phyloP scores from a whole-genome alignment of 441 rosid genomes.

The Sinapis alba region DNA sequence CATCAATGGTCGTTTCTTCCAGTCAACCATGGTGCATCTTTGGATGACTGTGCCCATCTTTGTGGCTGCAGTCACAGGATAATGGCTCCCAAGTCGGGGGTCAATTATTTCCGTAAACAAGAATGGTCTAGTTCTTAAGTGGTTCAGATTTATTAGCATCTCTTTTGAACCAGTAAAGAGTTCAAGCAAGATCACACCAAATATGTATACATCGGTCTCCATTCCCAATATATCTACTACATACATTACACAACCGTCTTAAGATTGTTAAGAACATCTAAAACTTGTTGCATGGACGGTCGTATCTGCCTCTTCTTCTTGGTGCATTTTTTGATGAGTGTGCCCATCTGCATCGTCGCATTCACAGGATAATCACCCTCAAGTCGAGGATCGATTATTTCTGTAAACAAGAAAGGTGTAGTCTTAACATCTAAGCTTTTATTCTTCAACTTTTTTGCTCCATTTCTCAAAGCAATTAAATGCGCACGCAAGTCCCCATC shows the following conservation, averaged over 20 bases:
- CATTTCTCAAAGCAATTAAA: too few species aligned
- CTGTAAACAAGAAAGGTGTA: neutral
- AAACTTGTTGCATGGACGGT: conserved; percentile 17
- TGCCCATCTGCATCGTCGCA: neutral
- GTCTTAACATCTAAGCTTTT: neutral
- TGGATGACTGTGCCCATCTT: conserved; percentile 12
- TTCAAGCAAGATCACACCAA: conserved; percentile 24
- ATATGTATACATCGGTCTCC: conserved; percentile 6
- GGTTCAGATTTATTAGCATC: neutral
- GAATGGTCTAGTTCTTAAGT: neutral
- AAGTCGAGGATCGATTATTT: conserved; percentile 15
- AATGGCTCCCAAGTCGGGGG: conserved; percentile 4
- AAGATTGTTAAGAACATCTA: conserved; percentile 13
- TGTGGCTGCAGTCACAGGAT: conserved; percentile 11
- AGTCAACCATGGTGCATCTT: neutral
- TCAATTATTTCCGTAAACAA: conserved; percentile 8
- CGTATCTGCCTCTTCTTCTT: neutral
- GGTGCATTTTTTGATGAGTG: neutral
- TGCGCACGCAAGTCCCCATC: neutral
- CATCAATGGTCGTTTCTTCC: conserved; percentile 5
- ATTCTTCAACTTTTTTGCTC: neutral
- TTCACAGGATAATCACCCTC: neutral
- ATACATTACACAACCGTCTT: conserved; percentile 2
- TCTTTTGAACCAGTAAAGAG: neutral
- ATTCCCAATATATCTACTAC: neutral